A percentile compares a stretch with the other conserved stretches of the same genome.
Evolutionary conservation across 257 asterid genomes (phyloP).

Genomic region (Pogostemon cablin): DNA sequence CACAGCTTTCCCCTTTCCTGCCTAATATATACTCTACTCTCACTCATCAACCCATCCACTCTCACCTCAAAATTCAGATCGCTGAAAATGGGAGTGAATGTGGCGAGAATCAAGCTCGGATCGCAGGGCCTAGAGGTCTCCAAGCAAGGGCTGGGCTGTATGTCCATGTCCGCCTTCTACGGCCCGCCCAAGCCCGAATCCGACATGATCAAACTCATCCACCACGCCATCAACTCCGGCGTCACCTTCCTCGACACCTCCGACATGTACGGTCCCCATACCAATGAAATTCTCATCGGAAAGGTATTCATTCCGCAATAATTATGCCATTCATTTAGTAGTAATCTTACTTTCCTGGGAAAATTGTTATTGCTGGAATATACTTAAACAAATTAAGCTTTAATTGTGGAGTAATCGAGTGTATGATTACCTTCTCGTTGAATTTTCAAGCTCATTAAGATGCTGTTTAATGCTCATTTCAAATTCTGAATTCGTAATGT

Average conservation of each 20-base stretch:
- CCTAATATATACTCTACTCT: neutral
- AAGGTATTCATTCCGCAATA: conserved; percentile 26
- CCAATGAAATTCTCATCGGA: conserved; percentile 40
- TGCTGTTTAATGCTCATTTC: neutral
- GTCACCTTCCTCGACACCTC: conserved; percentile 45
- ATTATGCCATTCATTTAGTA: neutral
- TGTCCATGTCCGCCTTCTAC: conserved; percentile 27
- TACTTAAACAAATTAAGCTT: neutral
- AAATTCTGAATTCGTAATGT: neutral
- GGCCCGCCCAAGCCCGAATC: neutral
- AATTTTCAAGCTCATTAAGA: neutral
- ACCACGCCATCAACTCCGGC: conserved; percentile 39
- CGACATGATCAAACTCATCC: conserved; percentile 40
- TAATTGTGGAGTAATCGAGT: neutral
- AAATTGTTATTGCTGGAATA: neutral
- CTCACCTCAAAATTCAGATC: neutral
- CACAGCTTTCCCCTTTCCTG: neutral
- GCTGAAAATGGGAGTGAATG: conserved; percentile 21
- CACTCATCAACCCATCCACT: neutral
- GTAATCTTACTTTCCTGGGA: neutral
- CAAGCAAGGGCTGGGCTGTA: conserved; percentile 31
- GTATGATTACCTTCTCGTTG: neutral
- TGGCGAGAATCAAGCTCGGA: conserved; percentile 22
- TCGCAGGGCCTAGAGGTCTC: conserved; percentile 39
- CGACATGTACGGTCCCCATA: conserved; percentile 41